Percentiles rank a stretch among this genome's conserved stretches.
phyloP scores from a whole-genome alignment of 2,329 filamentous ascomycete species.

The Cyclaneusma minus region DNA sequence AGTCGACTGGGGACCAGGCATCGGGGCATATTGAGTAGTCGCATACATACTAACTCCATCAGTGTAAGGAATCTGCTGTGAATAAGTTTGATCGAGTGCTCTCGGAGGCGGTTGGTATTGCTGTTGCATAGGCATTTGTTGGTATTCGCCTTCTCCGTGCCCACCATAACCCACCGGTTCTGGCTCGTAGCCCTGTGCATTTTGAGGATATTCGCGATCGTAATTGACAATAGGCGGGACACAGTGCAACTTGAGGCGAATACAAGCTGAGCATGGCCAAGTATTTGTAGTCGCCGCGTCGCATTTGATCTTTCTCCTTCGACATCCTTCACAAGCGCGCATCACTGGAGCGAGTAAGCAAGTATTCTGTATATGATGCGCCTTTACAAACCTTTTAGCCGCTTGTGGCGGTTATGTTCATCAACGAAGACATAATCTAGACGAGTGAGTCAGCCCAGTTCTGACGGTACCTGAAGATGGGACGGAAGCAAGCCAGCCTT shows the following conservation, averaged over 20 bases:
- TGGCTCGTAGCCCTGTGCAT: constrained; percentile 30
- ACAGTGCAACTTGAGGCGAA: constrained; percentile 82
- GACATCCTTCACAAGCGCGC: constrained; percentile 91
- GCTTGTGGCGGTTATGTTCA: constrained; percentile 95
- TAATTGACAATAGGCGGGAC: constrained; percentile 48
- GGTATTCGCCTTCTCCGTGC: constrained; percentile 28
- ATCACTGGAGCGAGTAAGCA: constrained; percentile 49
- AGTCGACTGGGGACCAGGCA: constrained; percentile 20
- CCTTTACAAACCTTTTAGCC: constrained; percentile 61
- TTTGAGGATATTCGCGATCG: constrained; percentile 15
- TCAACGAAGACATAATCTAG: constrained; percentile 97
- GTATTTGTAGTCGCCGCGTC: constrained; percentile 94
- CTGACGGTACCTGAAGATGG: background rate
- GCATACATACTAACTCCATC: constrained; percentile 23
- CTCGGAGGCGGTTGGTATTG: constrained; percentile 13
- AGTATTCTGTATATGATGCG: constrained; percentile 4
- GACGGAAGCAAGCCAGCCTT: too few relatives aligned
- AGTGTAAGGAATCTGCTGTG: constrained; percentile 31
- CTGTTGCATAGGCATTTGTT: constrained; percentile 37
- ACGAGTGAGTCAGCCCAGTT: constrained; percentile 17
- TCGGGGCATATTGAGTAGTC: constrained; percentile 19
- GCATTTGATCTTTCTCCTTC: constrained; percentile 93
- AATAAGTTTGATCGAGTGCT: too few relatives aligned
- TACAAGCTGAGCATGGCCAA: constrained; percentile 92
- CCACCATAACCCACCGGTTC: constrained; percentile 26